Evolutionary conservation across 345 rosid species (phyloP).

Genomic region (Psidium guajava): DNA sequence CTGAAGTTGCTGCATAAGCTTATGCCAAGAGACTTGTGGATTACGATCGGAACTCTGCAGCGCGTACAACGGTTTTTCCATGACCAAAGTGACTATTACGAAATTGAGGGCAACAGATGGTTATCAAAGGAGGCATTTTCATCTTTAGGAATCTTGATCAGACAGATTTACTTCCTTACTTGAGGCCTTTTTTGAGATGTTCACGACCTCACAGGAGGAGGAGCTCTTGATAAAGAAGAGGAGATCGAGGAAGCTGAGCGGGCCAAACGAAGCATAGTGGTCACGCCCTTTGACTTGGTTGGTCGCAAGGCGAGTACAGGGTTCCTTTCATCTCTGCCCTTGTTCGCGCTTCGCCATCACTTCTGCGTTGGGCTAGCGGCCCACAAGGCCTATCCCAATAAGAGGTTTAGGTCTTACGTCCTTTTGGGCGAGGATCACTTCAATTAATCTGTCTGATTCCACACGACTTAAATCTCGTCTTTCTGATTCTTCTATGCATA

Average conservation of each 20-base stretch:
- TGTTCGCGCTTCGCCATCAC: too few species aligned
- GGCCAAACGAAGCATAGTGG: conserved; percentile 63
- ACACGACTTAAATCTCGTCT: background rate
- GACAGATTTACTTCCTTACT: background rate
- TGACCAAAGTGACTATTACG: conserved; percentile 97
- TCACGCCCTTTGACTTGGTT: conserved; percentile 82
- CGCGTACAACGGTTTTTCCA: conserved; percentile 91
- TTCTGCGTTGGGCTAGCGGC: too few species aligned
- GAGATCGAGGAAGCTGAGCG: conserved; percentile 74
- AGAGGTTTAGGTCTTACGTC: too few species aligned
- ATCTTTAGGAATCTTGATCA: background rate
- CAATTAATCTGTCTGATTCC: background rate
- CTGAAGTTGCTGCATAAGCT: conserved; percentile 85
- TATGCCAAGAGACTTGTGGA: conserved; percentile 89
- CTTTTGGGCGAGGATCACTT: too few species aligned
- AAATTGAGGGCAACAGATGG: conserved; percentile 84
- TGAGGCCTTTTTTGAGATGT: background rate
- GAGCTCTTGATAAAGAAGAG: conserved; percentile 67
- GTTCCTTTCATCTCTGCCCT: too few species aligned
- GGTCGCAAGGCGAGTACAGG: conserved; percentile 65
- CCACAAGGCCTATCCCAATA: too few species aligned
- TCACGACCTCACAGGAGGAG: conserved; percentile 47
- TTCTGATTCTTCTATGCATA: background rate
- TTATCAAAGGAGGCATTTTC: conserved; percentile 67
- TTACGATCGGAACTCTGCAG: conserved; percentile 82